These are phyloP conservation scores for Westerdykella sp. DNA, from an alignment of 2,329 filamentous ascomycete genomes.

Conservation along the genomic window DNA sequence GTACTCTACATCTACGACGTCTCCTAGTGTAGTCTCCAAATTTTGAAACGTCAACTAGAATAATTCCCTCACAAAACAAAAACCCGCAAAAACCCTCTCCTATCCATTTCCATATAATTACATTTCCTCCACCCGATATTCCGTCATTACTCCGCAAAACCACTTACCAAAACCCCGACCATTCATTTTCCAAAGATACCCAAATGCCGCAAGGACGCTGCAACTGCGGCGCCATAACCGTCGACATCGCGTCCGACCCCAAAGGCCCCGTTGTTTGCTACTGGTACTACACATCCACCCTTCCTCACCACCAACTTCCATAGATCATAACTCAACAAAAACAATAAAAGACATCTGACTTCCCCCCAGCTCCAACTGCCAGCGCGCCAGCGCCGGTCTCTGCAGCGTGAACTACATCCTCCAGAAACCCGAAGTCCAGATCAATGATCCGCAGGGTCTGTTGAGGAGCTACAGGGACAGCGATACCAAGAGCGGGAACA, in stretches of 20 bases:
- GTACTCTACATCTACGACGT: no score
- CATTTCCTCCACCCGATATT: neutral
- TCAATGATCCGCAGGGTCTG: slow-evolving; percentile 15
- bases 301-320: neutral
- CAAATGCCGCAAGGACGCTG: slow-evolving; percentile 23
- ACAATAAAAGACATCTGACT: neutral
- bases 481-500: slow-evolving; percentile 24
- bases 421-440: slow-evolving; percentile 12
- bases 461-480: slow-evolving; percentile 24
- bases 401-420: slow-evolving; percentile 21
- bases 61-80: no score
- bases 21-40: no score
- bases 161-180: neutral
- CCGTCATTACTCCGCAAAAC: neutral
- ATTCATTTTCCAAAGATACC: neutral
- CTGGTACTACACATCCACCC: slow-evolving; percentile 14
- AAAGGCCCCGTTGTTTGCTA: slow-evolving; percentile 23
- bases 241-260: slow-evolving; percentile 18
- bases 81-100: neutral
- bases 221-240: slow-evolving; percentile 26
- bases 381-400: slow-evolving; percentile 17
- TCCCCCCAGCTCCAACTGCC: slow-evolving; percentile 23
- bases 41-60: no score
- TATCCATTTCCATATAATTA: neutral
- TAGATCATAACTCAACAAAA: neutral